Base-by-base conservation (phyloP, 78 protist species). In the Chrysochromulina tobinii region DNA sequence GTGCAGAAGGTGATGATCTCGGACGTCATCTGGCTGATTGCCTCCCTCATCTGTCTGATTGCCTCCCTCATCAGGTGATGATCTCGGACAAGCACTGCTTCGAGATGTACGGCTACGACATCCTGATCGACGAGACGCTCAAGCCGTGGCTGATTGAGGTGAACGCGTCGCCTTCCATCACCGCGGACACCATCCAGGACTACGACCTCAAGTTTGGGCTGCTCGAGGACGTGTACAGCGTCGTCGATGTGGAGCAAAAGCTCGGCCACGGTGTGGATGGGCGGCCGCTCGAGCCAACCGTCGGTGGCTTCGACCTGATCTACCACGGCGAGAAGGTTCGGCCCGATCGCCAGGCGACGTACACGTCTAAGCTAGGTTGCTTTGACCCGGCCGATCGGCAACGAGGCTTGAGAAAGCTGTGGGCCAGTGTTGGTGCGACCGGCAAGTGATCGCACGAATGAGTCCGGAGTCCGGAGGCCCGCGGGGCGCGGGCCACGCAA, bases 51-150 rank as follows among this genome's bases (percentile, higher is more conserved):
- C 87, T 38, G 15, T 3, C 81, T 3, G 20, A 25, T 2, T 23
- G 83, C 4, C 57, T 27, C 0, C 61, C 59, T 83, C 23, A 7
- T 7, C 64, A 59, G 64, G 64, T 92, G 72, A 94, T 97, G 83
- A 93, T 95, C 64, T 48, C 81, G 51, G 97, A 96, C 94, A 94
- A 94, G 75, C 96, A 95, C 90, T 96, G 98, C 94, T 96, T 96
- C 58, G 98, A 97, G 94, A 79, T 96, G 73, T 94, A 94, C 86
- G 96, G 96, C 61, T 97, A 94, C 83, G 97, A 95, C 84, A 18
- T 95, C 2, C 53, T 95, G 66, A 67, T 96, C 66, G 96, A 94
- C 75, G 77, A 64, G 61, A 17, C 0, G 15, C 91, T 94, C 58
- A 94, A 90, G 87, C 96, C 95, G 1, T 94, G 96, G 95, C 91